Percentiles rank a stretch among this genome's conserved stretches.
phyloP scores from a whole-genome alignment of 2,329 filamentous ascomycete species.

The Xylaria sp. region DNA sequence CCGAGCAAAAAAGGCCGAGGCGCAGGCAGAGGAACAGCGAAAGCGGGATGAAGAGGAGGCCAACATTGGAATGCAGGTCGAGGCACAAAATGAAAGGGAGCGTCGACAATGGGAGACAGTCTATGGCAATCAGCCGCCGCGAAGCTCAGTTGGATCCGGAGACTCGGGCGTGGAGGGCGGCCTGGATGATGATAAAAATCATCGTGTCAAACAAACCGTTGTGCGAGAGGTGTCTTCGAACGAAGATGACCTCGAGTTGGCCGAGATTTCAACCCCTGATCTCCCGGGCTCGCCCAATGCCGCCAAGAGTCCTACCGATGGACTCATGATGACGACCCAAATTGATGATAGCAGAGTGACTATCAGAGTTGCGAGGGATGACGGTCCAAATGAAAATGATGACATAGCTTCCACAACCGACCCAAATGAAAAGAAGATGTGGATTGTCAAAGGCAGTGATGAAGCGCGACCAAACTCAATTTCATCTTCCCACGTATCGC shows the following conservation, averaged over 20 bases:
- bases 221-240: slow-evolving; percentile 50
- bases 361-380: slow-evolving; percentile 63
- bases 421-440: slow-evolving; percentile 50
- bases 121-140: slow-evolving; percentile 68
- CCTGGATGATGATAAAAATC: slow-evolving; percentile 56
- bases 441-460: slow-evolving; percentile 48
- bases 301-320: slow-evolving; percentile 38
- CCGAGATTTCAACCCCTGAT: slow-evolving; percentile 55
- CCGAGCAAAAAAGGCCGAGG: slow-evolving; percentile 62
- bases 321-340: slow-evolving; percentile 55
- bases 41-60: slow-evolving; percentile 68
- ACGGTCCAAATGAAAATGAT: slow-evolving; percentile 49
- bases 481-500: slow-evolving; percentile 43
- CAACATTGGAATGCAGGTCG: slow-evolving; percentile 73
- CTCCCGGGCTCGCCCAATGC: slow-evolving; percentile 32
- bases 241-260: slow-evolving; percentile 65
- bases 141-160: slow-evolving; percentile 51
- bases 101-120: slow-evolving; percentile 78
- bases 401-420: slow-evolving; percentile 37
- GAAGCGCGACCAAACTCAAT: slow-evolving; percentile 46
- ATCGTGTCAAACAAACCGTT: slow-evolving; percentile 48
- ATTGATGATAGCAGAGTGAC: slow-evolving; percentile 60
- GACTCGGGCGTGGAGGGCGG: slow-evolving; percentile 64
- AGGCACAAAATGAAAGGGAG: slow-evolving; percentile 70
- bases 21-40: slow-evolving; percentile 58